Evolutionary conservation across 2,329 filamentous ascomycete genomes (phyloP), one percentile per base, ranked within the genome.

Genomic region (Aspergillus neotritici): DNA sequence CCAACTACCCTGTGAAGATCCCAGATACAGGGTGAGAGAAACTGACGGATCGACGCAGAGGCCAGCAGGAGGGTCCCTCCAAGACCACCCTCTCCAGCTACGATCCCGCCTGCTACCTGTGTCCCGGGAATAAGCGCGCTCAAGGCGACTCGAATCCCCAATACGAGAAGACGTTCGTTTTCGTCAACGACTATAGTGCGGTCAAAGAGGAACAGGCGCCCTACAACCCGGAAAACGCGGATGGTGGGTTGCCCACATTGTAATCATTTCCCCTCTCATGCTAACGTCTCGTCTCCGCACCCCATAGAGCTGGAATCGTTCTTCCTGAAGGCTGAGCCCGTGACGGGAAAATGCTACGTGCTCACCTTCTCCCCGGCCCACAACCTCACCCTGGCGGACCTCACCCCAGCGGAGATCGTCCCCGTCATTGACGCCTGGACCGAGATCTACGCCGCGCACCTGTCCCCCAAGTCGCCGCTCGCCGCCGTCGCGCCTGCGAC

Each of bases 101-200:
- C 63, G 93, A 98, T 59, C 81, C 86, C 30, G 76, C 91, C 77
- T 98, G 93, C 69, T 98, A 97, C 66, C 77, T 98, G 8, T 98
- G 93, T 62, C 93, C 93, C 1, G 82, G 89, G 31, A 98, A 98
- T 65, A 76, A 84, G 53, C 84, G 93, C 44, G 93, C 93, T 3
- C 82, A 88, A 56, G 93, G 93, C 43, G 88, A 93, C 59, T 65
- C 68, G 47, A 98, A 98, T 59, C 91, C 93, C 1, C 75, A 86
- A 41, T 98, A 97, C 63, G 77, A 86, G 40, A 80, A 80, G 58
- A 94, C 89, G 0, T 97, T 94, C 63, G 84, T 91, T 31, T 98
- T 98, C 61, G 86, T 97, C 54, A 98, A 98, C 60, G 93, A 98
- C 66, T 98, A 93, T 69, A 94, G 88, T 59, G 93, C 93, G 2